These are phyloP conservation scores for Debaryomyces prosopidis DNA, from an alignment of 805 yeast species.

Conservation along the genomic window DNA sequence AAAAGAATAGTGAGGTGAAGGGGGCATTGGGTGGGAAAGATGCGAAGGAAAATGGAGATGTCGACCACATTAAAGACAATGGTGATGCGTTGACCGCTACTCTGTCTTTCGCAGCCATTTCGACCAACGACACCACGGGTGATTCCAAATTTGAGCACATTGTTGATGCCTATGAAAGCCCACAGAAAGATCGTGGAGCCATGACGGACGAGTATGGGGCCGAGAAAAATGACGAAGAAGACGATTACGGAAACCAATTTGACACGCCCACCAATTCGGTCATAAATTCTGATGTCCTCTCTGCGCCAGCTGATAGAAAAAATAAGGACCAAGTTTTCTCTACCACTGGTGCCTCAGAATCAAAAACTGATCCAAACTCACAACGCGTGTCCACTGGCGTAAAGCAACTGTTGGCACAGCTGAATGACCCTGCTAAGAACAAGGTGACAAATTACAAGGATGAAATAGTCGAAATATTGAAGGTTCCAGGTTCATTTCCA, in stretches of 20 bases:
- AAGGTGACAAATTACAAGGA: background rate
- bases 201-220: slow-evolving; percentile 3
- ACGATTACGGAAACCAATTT: slow-evolving; percentile 8
- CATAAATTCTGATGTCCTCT: slow-evolving; percentile 2
- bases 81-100: slow-evolving; percentile 29
- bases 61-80: slow-evolving; percentile 8
- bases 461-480: slow-evolving; percentile 13
- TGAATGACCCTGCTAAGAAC: background rate
- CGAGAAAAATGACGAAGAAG: slow-evolving; percentile 10
- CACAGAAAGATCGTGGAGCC: slow-evolving; percentile 6
- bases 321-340: background rate
- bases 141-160: slow-evolving; percentile 9
- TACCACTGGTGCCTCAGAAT: slow-evolving; percentile 1
- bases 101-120: slow-evolving; percentile 41
- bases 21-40: background rate
- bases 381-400: background rate
- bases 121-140: slow-evolving; percentile 23
- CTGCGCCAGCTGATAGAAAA: background rate
- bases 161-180: slow-evolving; percentile 1
- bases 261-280: slow-evolving; percentile 24
- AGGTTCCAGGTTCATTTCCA: slow-evolving; percentile 21
- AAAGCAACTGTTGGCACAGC: background rate
- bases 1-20: background rate
- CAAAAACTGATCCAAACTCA: background rate
- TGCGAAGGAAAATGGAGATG: background rate